Evolutionary conservation across 164 flowering plant genomes (phyloP).

Genomic region (Aristolochia contorta): DNA sequence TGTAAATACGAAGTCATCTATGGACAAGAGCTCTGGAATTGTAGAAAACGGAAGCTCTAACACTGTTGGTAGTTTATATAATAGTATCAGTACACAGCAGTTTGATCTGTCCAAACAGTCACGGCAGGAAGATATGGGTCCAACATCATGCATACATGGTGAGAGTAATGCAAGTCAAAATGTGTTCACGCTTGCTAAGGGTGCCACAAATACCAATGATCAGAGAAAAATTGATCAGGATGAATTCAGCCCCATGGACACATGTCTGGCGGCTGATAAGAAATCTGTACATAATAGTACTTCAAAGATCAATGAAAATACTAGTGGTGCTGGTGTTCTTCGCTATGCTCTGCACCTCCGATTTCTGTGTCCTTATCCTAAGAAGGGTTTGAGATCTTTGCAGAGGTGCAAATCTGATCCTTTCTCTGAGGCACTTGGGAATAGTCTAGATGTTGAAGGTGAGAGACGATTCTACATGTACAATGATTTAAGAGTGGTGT

Average conservation of each 20-base stretch:
- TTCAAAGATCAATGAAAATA: conserved; percentile 41
- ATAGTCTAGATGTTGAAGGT: conserved; percentile 23
- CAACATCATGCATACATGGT: conserved; percentile 8
- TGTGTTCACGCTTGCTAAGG: conserved; percentile 2
- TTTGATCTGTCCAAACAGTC: conserved; percentile 10
- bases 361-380: conserved; percentile 56
- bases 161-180: conserved; percentile 6
- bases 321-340: conserved; percentile 49
- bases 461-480: conserved; percentile 80
- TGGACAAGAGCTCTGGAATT: conserved; percentile 8
- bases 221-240: conserved; percentile 10
- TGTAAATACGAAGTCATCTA: conserved; percentile 11
- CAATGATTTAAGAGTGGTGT: conserved; percentile 78
- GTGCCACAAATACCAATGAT: conserved; percentile 2
- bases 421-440: conserved; percentile 28
- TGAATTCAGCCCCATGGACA: conserved; percentile 14
- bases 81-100: conserved; percentile 8
- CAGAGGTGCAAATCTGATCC: conserved; percentile 65
- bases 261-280: conserved; percentile 19
- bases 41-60: conserved; percentile 18
- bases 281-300: conserved; percentile 27
- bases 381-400: conserved; percentile 39
- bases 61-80: conserved; percentile 12
- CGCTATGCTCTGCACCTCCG: conserved; percentile 95
- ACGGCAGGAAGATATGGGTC: conserved; percentile 5